Percentiles rank a stretch among this genome's conserved stretches.
These are phyloP conservation scores for Russula lepida DNA, from an alignment of 768 basidiomycete genomes.

Conservation along the genomic window DNA sequence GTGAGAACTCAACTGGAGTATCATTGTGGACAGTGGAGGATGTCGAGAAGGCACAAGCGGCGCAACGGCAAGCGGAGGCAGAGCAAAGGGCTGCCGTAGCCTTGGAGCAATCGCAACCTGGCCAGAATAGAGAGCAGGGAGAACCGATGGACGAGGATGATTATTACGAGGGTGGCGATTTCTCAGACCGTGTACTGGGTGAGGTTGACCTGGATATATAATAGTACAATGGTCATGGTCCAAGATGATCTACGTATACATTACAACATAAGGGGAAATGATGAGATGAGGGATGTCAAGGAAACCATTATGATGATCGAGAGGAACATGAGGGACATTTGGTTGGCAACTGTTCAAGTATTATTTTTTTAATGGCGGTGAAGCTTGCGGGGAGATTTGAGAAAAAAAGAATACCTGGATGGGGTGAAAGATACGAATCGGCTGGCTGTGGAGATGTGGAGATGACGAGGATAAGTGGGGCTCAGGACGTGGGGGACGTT, in stretches of 20 bases:
- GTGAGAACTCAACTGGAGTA: constrained; percentile 90
- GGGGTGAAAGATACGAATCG: constrained; percentile 39
- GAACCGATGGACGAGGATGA: constrained; percentile 27
- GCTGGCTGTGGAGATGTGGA: constrained; percentile 34
- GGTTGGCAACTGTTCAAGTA: not conserved
- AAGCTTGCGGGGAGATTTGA: not conserved
- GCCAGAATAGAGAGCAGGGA: constrained; percentile 27
- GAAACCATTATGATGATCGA: not conserved
- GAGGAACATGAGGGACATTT: constrained; percentile 7
- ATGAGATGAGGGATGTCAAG: not conserved
- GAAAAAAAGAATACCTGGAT: constrained; percentile 33
- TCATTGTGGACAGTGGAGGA: constrained; percentile 95
- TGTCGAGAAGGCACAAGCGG: constrained; percentile 75
- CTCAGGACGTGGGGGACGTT: not conserved
- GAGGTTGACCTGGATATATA: constrained; percentile 40
- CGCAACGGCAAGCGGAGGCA: constrained; percentile 60
- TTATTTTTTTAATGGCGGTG: not conserved
- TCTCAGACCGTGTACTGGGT: constrained; percentile 47
- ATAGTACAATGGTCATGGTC: constrained; percentile 11
- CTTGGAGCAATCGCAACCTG: constrained; percentile 22
- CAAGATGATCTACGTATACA: not conserved
- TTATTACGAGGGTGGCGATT: constrained; percentile 45
- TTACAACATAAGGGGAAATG: not conserved
- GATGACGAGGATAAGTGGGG: not conserved
- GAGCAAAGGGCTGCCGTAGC: constrained; percentile 36